Evolutionary conservation across 1,139 yeast genomes (phyloP).

Genomic region (Kluyveromyces marxianus): DNA sequence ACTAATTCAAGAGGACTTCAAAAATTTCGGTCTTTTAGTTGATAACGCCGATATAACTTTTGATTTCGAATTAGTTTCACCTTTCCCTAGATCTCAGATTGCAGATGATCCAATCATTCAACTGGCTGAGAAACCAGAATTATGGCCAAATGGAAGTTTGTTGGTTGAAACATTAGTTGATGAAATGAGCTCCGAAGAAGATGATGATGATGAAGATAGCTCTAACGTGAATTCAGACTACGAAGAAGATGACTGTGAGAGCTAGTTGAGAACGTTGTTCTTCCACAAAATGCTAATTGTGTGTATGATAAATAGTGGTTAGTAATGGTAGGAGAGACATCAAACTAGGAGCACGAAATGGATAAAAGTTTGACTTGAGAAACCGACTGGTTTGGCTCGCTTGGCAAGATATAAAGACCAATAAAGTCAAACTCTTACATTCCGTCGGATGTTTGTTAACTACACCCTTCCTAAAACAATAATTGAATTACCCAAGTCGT

Average conservation of each 20-base stretch:
- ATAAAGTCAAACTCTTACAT: not conserved
- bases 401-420: not conserved
- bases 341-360: slow-evolving; percentile 9
- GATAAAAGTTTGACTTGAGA: not conserved
- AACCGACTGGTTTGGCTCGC: not conserved
- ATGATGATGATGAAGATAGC: slow-evolving; percentile 32
- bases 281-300: no score
- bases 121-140: slow-evolving; percentile 36
- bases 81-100: slow-evolving; percentile 48
- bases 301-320: no score
- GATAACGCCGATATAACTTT: slow-evolving; percentile 33
- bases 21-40: slow-evolving; percentile 31
- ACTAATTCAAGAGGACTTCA: slow-evolving; percentile 40
- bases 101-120: slow-evolving; percentile 24
- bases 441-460: not conserved
- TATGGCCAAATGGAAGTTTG: slow-evolving; percentile 60
- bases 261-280: no score
- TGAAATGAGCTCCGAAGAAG: not conserved
- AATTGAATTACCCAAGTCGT: no score
- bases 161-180: slow-evolving; percentile 40
- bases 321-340: no score
- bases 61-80: slow-evolving; percentile 45
- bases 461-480: no score
- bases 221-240: not conserved
- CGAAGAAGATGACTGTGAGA: no score